phyloP scores from a whole-genome alignment of 768 basidiomycete species.

The Cytidiella melzeri region DNA sequence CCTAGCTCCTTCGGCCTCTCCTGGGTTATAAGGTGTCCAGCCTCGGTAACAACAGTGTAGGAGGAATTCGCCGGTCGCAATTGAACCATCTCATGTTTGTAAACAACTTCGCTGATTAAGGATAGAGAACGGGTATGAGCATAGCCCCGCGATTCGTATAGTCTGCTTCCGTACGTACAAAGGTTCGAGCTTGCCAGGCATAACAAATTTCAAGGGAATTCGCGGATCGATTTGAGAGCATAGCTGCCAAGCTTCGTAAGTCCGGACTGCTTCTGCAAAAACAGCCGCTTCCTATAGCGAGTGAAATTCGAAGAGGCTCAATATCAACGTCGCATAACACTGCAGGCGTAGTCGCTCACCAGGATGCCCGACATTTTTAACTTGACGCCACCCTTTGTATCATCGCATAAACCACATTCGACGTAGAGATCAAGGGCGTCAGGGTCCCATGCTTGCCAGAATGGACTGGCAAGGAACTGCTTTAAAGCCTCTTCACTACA shows the following conservation, averaged over 20 bases:
- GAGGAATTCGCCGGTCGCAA: constrained; percentile 24
- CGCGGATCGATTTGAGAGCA: constrained; percentile 36
- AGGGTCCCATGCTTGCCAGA: constrained; percentile 70
- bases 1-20: constrained; percentile 25
- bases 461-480: constrained; percentile 45
- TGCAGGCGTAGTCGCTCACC: constrained; percentile 13
- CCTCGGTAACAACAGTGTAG: constrained; percentile 24
- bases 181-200: constrained; percentile 45
- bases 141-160: too few relatives aligned
- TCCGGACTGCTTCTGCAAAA: constrained; percentile 40
- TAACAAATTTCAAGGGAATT: constrained; percentile 48
- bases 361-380: constrained; percentile 65
- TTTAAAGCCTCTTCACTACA: constrained; percentile 54
- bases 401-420: constrained; percentile 45
- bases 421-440: constrained; percentile 55
- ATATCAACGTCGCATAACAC: background rate
- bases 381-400: constrained; percentile 34
- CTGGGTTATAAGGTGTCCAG: constrained; percentile 30
- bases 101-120: too few relatives aligned
- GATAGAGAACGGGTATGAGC: too few relatives aligned
- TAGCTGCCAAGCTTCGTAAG: constrained; percentile 34
- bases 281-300: constrained; percentile 44
- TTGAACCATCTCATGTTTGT: background rate
- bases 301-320: background rate
- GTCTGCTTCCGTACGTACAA: too few relatives aligned